These are phyloP conservation scores for Axilococcus clingmanii DNA, from an alignment of 139 green algal species.

Conservation along the genomic window DNA sequence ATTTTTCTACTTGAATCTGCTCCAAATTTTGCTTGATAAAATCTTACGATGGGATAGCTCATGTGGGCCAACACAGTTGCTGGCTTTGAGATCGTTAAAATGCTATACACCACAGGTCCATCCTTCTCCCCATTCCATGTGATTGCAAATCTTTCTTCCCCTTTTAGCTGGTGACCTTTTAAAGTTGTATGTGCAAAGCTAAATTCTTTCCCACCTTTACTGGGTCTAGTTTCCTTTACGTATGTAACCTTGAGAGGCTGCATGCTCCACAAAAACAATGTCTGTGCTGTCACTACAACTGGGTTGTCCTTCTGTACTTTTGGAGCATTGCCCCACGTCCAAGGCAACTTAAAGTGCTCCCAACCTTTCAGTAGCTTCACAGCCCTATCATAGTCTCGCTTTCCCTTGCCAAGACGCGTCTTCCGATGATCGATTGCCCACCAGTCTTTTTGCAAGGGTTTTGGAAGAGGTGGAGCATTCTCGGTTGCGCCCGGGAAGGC, in stretches of 20 bases:
- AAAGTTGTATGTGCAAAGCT: conserved; percentile 23
- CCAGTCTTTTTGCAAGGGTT: not conserved
- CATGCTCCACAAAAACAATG: conserved; percentile 21
- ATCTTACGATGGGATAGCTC: conserved; percentile 13
- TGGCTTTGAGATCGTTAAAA: conserved; percentile 23
- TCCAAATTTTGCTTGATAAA: conserved; percentile 23
- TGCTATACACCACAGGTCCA: conserved; percentile 22
- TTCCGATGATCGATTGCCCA: conserved; percentile 12
- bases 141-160: conserved; percentile 25
- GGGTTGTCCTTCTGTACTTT: not conserved
- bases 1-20: conserved; percentile 8
- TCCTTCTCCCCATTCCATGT: conserved; percentile 15
- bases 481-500: conserved; percentile 3
- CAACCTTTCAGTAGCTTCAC: conserved; percentile 8
- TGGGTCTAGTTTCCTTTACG: conserved; percentile 6
- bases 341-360: conserved; percentile 23
- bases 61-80: conserved; percentile 10
- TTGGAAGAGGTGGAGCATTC: not conserved
- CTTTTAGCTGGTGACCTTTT: conserved; percentile 18
- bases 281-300: conserved; percentile 20
- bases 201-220: conserved; percentile 1
- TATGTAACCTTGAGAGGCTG: conserved; percentile 22
- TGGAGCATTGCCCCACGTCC: conserved; percentile 13
- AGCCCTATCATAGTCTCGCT: conserved; percentile 1
- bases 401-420: conserved; percentile 11